These are phyloP conservation scores for Zygoascus meyerae DNA, from an alignment of 1,139 yeast species.

Conservation along the genomic window DNA sequence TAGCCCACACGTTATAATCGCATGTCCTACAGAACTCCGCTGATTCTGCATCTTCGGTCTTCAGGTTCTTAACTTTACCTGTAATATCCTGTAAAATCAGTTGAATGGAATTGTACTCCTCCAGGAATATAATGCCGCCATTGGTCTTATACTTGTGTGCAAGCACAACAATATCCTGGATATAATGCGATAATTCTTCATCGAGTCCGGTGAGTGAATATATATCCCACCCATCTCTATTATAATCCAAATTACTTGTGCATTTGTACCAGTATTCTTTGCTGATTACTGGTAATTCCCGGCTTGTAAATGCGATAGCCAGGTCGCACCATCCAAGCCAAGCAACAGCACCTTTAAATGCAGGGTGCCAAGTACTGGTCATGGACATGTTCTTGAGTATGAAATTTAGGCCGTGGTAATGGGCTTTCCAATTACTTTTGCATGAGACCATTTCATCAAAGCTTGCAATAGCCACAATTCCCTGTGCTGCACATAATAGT, in stretches of 20 bases:
- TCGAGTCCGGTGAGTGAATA: slow-evolving; percentile 1
- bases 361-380: neutral
- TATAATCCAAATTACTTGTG: neutral
- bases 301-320: slow-evolving; percentile 10
- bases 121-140: neutral
- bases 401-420: slow-evolving; percentile 5
- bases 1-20: slow-evolving; percentile 5
- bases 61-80: neutral
- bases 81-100: neutral
- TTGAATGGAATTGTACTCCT: neutral
- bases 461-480: slow-evolving; percentile 3
- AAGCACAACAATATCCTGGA: neutral
- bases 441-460: slow-evolving; percentile 2
- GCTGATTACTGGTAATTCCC: slow-evolving; percentile 4
- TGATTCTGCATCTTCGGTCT: neutral
- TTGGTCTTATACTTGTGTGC: neutral
- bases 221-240: slow-evolving; percentile 7
- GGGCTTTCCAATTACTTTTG: slow-evolving; percentile 10
- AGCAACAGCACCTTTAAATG: slow-evolving; percentile 3
- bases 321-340: slow-evolving; percentile 12
- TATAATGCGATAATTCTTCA: neutral
- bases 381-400: slow-evolving; percentile 3
- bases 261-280: neutral
- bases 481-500: slow-evolving; percentile 6
- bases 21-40: slow-evolving; percentile 1